Percentiles rank a stretch among this genome's conserved stretches.
These are phyloP conservation scores for Fraxinus dipetala DNA, from an alignment of 305 asterid species.

Conservation along the genomic window DNA sequence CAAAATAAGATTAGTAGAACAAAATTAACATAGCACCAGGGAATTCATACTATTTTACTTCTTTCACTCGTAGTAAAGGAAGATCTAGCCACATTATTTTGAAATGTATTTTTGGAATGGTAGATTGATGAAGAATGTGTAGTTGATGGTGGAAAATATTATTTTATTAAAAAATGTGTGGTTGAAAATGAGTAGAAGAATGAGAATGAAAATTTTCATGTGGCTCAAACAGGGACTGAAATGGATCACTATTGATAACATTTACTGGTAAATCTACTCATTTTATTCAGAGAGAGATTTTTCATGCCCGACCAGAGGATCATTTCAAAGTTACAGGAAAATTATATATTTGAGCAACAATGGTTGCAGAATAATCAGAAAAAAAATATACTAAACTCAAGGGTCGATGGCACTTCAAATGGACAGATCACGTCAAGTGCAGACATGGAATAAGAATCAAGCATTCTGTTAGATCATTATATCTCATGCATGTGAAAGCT, in stretches of 20 bases:
- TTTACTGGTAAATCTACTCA: neutral
- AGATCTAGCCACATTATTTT: neutral
- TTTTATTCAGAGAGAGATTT: neutral
- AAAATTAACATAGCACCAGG: neutral
- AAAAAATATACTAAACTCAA: neutral
- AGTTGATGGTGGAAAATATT: too few relatives aligned
- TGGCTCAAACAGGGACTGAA: neutral
- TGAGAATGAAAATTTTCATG: too few relatives aligned
- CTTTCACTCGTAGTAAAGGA: neutral
- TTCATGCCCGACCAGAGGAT: too few relatives aligned
- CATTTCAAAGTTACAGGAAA: neutral
- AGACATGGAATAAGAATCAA: slow-evolving; percentile 2
- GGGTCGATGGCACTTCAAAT: neutral
- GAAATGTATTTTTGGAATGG: too few relatives aligned
- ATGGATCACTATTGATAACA: neutral
- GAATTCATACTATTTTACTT: neutral
- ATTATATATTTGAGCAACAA: neutral
- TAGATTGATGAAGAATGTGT: too few relatives aligned
- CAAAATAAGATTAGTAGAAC: neutral
- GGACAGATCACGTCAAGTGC: neutral
- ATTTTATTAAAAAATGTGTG: too few relatives aligned
- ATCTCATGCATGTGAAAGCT: slow-evolving; percentile 2
- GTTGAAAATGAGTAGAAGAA: too few relatives aligned
- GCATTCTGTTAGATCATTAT: neutral
- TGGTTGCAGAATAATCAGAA: neutral